Base-by-base conservation (phyloP, 1,139 yeast genomes). In the Candida albicans region DNA sequence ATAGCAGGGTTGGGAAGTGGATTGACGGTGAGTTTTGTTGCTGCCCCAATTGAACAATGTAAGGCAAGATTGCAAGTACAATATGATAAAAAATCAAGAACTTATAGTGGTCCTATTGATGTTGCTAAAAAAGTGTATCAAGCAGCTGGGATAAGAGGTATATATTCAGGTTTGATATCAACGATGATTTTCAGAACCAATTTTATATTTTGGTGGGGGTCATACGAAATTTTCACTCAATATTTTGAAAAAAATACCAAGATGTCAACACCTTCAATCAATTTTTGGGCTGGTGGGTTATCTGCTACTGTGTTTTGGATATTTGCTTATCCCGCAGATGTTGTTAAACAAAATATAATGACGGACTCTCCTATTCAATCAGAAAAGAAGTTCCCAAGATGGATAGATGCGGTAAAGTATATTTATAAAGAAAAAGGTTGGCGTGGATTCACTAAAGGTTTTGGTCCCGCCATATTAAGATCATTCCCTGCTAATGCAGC, bases 201-300 rank as follows among this genome's bases (percentile, higher is more conserved):
- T 65, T 90, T 90, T 58, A 73, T 87, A 34, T 87, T 87, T 49
- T 89, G 96, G 95, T 90, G 97, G 97, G 96, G 96, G 2, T 83
- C 95, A 0, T 89, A 89, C 59, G 96, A 89, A 57, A 48, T 88
- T 10, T 77, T 88, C 59, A 87, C 95, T 9, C 75, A 77, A 44
- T 83, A 77, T 71, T 83, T 89, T 62, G 76, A 79, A 51, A 68
- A 73, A 10, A 71, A 86, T 52, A 87, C 96, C 1, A 62, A 68
- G 33, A 55, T 87, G 72, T 79, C 84, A 41, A 77, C 77, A 38
- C 81, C 93, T 1, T 70, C 90, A 0, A 75, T 87, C 47, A 89
- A 88, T 59, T 89, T 89, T 65, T 88, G 96, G 96, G 80, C 93
- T 10, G 96, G 96, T 24, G 96, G 96, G 0, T 67, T 88, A 39